Base-by-base conservation (phyloP, 805 yeast species). In the Spathaspora sp. region DNA sequence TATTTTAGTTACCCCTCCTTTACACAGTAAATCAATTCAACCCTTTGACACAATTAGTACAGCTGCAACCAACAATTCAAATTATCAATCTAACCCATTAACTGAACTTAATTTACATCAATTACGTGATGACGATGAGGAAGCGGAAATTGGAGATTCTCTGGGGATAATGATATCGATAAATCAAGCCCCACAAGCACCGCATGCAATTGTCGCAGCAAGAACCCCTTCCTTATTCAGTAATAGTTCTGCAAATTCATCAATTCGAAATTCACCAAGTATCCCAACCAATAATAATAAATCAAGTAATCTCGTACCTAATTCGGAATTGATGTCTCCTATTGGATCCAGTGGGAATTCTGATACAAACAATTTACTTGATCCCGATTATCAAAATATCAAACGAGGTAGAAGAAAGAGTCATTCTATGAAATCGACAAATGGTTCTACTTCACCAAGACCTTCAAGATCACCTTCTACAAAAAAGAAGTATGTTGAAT, bases 191-290 rank as follows among this genome's bases (percentile, higher is more conserved):
- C 73, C 80, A 5, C 77, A 75, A 23, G 26, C 26, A 23, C 26
- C 26, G 6, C 26, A 23, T 23, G 26, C 26, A n/a, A 67, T 42
- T 60, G 7, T 68, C 6, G 74, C 73, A 0, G 76, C 76, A 3
- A 69, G 66, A 42, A 81, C 85, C 0, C 86, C 86, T 0, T 81
- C 86, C 0, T 63, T 83, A 14, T 82, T 83, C 62, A 75, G 81
- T 47, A 75, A 78, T 52, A 78, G 86, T 1, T 52, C 55, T 1
- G 69, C 66, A 31, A 68, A 66, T 54, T 68, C 73, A 1, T 51
- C 55, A 16, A 12, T 46, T 75, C 75, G 59, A 14, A 54, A 48
- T 43, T 29, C 29, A 11, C 31, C 43, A 12, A 42, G 17, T n/a
- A n/a, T n/a, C n/a, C n/a, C n/a, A n/a, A n/a, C 46, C 5, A 23